These are phyloP conservation scores for Allium cepa DNA, from an alignment of 106 monocot genomes.

Conservation along the genomic window DNA sequence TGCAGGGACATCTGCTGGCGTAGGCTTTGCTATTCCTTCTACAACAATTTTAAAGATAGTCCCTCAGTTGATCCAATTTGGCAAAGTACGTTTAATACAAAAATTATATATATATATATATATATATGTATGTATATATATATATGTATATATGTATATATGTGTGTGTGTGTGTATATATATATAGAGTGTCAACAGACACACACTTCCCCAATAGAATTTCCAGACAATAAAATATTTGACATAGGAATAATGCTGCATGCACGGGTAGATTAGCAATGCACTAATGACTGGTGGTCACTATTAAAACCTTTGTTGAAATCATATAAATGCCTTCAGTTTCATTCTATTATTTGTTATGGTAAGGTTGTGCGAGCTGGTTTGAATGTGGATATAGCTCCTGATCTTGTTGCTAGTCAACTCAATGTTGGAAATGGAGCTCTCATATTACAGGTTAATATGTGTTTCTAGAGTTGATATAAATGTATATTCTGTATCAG, in stretches of 20 bases:
- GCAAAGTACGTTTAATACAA: constrained; percentile 42
- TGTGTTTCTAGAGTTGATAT: no score
- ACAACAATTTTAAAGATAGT: constrained; percentile 78
- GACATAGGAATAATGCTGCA: no score
- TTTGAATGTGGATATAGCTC: constrained; percentile 73
- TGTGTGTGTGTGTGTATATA: neutral
- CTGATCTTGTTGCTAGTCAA: constrained; percentile 77
- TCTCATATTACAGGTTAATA: constrained; percentile 66
- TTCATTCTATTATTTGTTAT: neutral
- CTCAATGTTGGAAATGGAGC: constrained; percentile 89
- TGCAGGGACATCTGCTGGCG: constrained; percentile 91
- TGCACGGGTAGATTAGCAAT: no score
- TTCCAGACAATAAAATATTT: no score
- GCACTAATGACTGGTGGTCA: no score
- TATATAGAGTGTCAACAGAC: neutral
- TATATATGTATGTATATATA: neutral
- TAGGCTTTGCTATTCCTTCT: constrained; percentile 96
- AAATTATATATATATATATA: neutral
- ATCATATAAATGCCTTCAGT: no score
- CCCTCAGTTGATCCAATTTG: constrained; percentile 91
- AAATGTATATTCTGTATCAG: no score
- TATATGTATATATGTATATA: neutral
- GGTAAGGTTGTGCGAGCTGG: constrained; percentile 80
- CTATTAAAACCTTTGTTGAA: neutral
- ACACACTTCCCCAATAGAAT: neutral